Base-by-base conservation (phyloP, 352 stramenopile species). In the Phytophthora foliorum region DNA sequence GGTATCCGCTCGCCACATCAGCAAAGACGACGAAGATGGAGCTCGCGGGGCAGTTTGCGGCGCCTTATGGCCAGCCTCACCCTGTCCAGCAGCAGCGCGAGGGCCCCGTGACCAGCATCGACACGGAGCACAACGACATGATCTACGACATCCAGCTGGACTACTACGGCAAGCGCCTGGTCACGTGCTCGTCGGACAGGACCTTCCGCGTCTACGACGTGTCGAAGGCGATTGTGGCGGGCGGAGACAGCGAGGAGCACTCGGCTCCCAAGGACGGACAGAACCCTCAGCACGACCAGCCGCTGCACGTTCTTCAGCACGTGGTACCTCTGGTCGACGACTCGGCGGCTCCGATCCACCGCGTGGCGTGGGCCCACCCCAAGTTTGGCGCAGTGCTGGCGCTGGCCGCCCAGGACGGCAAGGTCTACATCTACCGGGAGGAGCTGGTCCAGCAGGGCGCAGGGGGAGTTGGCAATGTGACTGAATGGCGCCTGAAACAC, bases 61-160 rank as follows among this genome's bases (percentile, higher is more conserved):
- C 42, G 7, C 57, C 67, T 9, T 59, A 67, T 27, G 52, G 34
- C 21, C 66, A 69, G 11, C 44, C 36, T 21, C 59, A 74, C 6
- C 29, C 24, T 1, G 19, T 11, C 32, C 67, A 77, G 21, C 49
- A 59, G 41, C 53, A 53, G 45, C 82, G 78, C 9, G 67, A 83
- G n/a, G 50, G 70, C 24, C 82, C 87, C 7, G 57, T 85, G 49
- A 65, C 73, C 27, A 93, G 83, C 52, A 89, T 96, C 44, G 87
- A 95, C 70, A 96, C 88, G 55, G 87, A 95, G 64, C 89, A 96
- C 69, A 92, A 91, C 36, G 89, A 94, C 73, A 94, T 94, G 84
- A 90, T 96, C 60, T 90, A 93, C 69, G 89, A 96, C 74, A 93
- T 95, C 32, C 88, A 96, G 72, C 78, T 96, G 60, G 88, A 96